Percentiles rank a stretch among this genome's conserved stretches.
These are phyloP conservation scores for Neurospora sp. DNA, from an alignment of 495 filamentous ascomycete species.

Conservation along the genomic window DNA sequence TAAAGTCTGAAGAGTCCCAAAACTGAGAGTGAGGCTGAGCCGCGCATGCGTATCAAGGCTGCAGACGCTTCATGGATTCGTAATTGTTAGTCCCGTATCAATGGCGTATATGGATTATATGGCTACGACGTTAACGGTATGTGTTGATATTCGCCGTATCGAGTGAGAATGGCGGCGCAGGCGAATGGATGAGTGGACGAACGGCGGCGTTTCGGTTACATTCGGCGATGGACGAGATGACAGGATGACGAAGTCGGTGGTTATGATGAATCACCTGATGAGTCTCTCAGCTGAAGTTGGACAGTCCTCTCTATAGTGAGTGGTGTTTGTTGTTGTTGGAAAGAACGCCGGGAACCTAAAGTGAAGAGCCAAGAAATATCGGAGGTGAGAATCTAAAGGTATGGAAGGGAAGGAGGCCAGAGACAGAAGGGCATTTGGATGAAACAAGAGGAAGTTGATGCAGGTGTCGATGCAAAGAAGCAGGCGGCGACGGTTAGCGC, in stretches of 20 bases:
- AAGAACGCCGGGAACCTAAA: not conserved
- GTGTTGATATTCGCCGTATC: not conserved
- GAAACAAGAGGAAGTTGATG: not conserved
- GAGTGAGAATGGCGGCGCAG: not conserved
- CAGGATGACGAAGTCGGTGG: not conserved
- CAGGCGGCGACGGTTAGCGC: not conserved
- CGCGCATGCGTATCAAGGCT: not conserved
- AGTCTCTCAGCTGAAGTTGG: not conserved
- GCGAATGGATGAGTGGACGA: not conserved
- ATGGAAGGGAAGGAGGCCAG: not conserved
- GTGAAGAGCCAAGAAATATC: not conserved
- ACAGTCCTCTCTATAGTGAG: not conserved
- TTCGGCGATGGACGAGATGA: not conserved
- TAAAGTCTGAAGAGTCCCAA: not conserved
- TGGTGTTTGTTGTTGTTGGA: not conserved
- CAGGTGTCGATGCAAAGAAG: not conserved
- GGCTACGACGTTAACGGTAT: not conserved
- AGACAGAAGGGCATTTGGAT: not conserved
- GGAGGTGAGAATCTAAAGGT: not conserved
- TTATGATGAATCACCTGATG: not conserved
- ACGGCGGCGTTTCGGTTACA: not conserved
- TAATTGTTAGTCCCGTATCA: not conserved
- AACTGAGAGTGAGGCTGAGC: not conserved
- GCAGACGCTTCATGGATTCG: not conserved
- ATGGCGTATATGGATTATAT: not conserved